These are phyloP conservation scores for Dactylellina sp. DNA, from an alignment of 2,329 filamentous ascomycete species.

Conservation along the genomic window DNA sequence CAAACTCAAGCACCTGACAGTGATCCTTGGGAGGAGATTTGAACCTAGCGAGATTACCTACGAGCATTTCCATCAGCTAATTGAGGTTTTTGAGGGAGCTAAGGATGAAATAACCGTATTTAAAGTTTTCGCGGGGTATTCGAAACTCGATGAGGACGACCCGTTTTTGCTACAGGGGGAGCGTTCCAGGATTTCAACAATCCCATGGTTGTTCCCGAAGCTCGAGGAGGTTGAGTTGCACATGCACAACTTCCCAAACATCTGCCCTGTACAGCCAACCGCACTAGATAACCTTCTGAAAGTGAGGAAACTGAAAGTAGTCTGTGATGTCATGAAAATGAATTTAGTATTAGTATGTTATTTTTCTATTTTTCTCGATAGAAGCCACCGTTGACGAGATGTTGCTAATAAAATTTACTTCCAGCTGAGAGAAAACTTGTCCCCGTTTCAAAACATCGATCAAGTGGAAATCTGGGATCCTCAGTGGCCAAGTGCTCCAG, in stretches of 20 bases:
- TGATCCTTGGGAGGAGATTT: slow-evolving; percentile 32
- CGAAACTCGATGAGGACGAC: slow-evolving; percentile 43
- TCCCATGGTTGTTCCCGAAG: slow-evolving; percentile 33
- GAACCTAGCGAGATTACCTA: slow-evolving; percentile 45
- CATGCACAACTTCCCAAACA: slow-evolving; percentile 20
- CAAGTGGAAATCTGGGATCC: slow-evolving; percentile 41
- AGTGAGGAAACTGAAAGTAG: slow-evolving; percentile 16
- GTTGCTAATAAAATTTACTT: not conserved
- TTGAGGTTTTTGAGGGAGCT: slow-evolving; percentile 21
- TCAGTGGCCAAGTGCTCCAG: slow-evolving; percentile 6
- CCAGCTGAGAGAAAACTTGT: slow-evolving; percentile 19
- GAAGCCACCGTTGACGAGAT: too few species aligned
- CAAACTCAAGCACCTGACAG: slow-evolving; percentile 15
- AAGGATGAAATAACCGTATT: slow-evolving; percentile 29
- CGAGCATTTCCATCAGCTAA: slow-evolving; percentile 35
- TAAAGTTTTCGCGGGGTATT: slow-evolving; percentile 37
- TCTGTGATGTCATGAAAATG: slow-evolving; percentile 27
- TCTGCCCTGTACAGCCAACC: slow-evolving; percentile 9
- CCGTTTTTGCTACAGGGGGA: not conserved
- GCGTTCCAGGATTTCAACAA: not conserved
- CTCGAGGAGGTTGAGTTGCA: slow-evolving; percentile 26
- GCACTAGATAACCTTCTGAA: not conserved
- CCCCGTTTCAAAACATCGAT: slow-evolving; percentile 8
- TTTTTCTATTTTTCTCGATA: not conserved
- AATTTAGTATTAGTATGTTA: slow-evolving; percentile 12